Conservation (phyloP, 2,329 filamentous ascomycete species). For the Alternaria infectoria region DNA sequence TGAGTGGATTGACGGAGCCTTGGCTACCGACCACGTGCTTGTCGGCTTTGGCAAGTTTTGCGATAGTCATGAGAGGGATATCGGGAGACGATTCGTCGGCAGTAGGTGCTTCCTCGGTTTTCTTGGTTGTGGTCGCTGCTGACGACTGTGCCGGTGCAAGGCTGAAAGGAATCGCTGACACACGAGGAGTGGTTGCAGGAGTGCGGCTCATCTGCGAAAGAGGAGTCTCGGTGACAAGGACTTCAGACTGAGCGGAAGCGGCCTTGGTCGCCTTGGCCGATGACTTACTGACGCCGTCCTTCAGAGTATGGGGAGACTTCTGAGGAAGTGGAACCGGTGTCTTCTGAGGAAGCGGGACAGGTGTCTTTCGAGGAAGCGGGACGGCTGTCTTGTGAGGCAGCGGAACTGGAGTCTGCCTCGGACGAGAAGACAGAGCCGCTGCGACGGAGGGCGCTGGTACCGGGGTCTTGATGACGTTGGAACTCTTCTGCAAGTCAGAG, state of each 20-base stretch:
- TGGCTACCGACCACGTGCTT: neutral
- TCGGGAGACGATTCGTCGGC: slow-evolving; percentile 3
- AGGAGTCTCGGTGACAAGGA: slow-evolving; percentile 22
- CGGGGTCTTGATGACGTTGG: neutral
- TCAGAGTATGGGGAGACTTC: neutral
- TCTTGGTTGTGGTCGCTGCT: slow-evolving; percentile 1
- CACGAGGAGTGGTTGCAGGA: neutral
- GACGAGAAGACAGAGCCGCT: neutral
- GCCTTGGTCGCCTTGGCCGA: neutral
- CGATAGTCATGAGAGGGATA: neutral
- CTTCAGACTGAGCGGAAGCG: neutral
- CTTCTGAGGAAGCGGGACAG: neutral
- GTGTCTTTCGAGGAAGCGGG: neutral
- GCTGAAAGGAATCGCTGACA: slow-evolving; percentile 21
- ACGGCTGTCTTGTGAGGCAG: neutral
- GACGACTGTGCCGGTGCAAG: neutral
- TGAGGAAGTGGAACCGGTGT: slow-evolving; percentile 9
- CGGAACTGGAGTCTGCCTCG: slow-evolving; percentile 13
- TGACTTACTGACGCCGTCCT: neutral
- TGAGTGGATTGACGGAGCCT: slow-evolving; percentile 3
- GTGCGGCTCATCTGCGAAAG: slow-evolving; percentile 12
- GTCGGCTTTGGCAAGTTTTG: neutral
- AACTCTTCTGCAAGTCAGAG: neutral
- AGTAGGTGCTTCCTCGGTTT: neutral
- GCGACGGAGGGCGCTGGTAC: neutral